Base-by-base conservation (phyloP, 345 rosid species). In the Populus tremula region DNA sequence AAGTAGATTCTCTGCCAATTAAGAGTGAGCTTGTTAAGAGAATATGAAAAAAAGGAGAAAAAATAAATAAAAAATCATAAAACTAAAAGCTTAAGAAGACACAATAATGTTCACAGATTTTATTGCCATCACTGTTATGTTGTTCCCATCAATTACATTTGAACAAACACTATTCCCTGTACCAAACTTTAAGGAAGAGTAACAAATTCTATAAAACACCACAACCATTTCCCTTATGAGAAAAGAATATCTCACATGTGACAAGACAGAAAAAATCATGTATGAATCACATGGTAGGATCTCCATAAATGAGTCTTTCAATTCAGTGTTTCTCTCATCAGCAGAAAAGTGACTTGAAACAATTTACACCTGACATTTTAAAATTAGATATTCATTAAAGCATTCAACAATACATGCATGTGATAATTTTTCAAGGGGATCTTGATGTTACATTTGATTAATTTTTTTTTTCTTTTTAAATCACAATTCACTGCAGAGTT, bases 1-100 rank as follows among this genome's bases (percentile, higher is more conserved):
- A 96, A 85, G 88, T 84, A 83, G 79, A 84, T 84, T 83, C 94
- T 92, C 99, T 93, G 97, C 91, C 75, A 84, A 76, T 8, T 74
- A 76, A 74, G 67, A 43, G 39, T 3, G 74, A 39, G 38, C 35
- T 72, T 63, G 59, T 64, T 62, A 77, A 82, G 56, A 68, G 25
- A 63, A 81, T 25, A 73, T 59, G 7, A 50, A 18, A 69, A 68
- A 47, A 59, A 29, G 71, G 61, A 78, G 29, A 70, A 73, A 53
- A 53, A 50, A 66, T 49, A 5, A 17, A 63, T 50, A 38, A 39
- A 7, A 47, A 47, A 47, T 47, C 25, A n/a, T 7, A 7, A 59
- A 61, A 25, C 65, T 61, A 25, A 61, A 9, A 20, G 4, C 21
- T 21, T 23, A n/a, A 17, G 65, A 31, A 21, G 29, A 61, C 9